Percentiles rank a stretch among this genome's conserved stretches.
Conservation (phyloP, 1,139 yeast species). For the Kodamaea sp. region DNA sequence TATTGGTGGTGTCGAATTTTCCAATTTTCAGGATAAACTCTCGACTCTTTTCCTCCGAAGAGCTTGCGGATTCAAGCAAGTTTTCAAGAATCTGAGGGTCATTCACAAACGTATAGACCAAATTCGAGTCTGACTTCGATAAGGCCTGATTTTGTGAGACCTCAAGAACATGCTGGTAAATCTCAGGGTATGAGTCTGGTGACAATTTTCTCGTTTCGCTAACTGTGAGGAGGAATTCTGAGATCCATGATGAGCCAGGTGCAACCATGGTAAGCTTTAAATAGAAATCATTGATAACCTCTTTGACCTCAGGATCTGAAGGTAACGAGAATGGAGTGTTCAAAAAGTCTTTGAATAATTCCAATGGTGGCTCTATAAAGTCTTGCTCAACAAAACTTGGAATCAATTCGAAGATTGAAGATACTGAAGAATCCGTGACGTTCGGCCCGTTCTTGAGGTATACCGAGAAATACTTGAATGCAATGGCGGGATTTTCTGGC, state of each 20-base stretch:
- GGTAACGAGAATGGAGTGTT: conserved; percentile 1
- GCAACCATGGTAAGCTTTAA: conserved; percentile 22
- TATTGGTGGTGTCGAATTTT: background rate
- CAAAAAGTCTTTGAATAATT: conserved; percentile 18
- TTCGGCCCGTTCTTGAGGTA: background rate
- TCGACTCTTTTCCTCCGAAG: background rate
- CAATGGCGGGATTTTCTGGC: conserved; percentile 12
- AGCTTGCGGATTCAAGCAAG: conserved; percentile 8
- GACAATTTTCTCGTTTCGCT: conserved; percentile 3
- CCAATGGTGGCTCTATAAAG: conserved; percentile 27
- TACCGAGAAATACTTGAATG: conserved; percentile 9
- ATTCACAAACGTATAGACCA: conserved; percentile 29
- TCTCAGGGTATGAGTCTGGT: conserved; percentile 10
- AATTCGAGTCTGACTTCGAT: conserved; percentile 11
- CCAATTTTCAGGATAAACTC: conserved; percentile 1
- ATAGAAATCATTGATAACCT: conserved; percentile 33
- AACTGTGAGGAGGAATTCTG: conserved; percentile 9
- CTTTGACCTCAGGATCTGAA: conserved; percentile 15
- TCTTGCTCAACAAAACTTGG: conserved; percentile 31
- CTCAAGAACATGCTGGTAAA: conserved; percentile 10
- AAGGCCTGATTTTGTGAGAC: conserved; percentile 12
- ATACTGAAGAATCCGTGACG: background rate
- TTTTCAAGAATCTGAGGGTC: conserved; percentile 14
- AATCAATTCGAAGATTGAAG: background rate
- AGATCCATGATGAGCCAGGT: conserved; percentile 3